phyloP scores from a whole-genome alignment of 177 flowering plant species.

The Vitis hybrid region DNA sequence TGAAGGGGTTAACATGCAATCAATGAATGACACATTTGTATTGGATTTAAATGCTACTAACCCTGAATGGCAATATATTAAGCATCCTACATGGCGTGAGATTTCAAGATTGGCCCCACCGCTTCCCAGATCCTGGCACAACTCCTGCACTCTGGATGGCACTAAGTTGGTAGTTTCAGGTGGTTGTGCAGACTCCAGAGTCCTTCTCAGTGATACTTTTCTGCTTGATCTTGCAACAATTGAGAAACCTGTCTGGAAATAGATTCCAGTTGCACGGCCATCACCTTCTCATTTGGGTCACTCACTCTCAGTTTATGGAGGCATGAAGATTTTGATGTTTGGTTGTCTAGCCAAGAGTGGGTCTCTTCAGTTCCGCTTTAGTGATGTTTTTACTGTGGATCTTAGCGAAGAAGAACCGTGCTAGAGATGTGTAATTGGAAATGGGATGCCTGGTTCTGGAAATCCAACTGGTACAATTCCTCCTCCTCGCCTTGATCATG shows the following conservation, averaged over 20 bases:
- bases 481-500: conserved; percentile 89
- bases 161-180: conserved; percentile 83
- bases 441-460: conserved; percentile 92
- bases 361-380: conserved; percentile 77
- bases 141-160: conserved; percentile 91
- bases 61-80: conserved; percentile 85
- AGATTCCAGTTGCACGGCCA: conserved; percentile 76
- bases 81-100: conserved; percentile 87
- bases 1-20: conserved; percentile 92
- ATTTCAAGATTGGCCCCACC: conserved; percentile 82
- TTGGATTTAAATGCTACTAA: conserved; percentile 68
- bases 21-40: conserved; percentile 92
- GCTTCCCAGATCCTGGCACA: conserved; percentile 93
- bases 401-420: conserved; percentile 84
- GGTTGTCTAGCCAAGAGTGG: conserved; percentile 93
- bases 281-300: conserved; percentile 87
- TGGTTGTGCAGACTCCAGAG: conserved; percentile 94
- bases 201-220: conserved; percentile 83
- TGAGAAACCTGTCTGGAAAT: conserved; percentile 86
- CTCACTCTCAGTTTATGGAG: conserved; percentile 79
- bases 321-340: conserved; percentile 83
- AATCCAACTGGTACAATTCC: conserved; percentile 85
- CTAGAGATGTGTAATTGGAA: conserved; percentile 87
- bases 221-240: conserved; percentile 66
- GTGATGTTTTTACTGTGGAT: conserved; percentile 88